Evolutionary conservation across 1,284 basidiomycete species (phyloP), one percentile per base, ranked within the genome.

Genomic region (Tylopilus sp.): DNA sequence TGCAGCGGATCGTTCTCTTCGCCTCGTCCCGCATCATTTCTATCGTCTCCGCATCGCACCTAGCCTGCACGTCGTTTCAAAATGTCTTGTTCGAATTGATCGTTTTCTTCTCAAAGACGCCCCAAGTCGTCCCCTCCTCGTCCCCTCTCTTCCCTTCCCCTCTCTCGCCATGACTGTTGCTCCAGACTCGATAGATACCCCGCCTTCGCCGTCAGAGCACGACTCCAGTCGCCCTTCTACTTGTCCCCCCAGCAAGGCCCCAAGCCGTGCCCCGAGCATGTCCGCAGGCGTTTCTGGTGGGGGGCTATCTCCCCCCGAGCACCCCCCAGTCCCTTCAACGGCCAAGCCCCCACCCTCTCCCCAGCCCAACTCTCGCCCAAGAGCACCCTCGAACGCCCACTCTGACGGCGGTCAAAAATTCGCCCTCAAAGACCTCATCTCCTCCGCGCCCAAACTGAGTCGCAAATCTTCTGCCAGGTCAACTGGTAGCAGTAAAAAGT

Each of bases 371-470:
- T 23, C 59, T 50, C 64, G 66, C 53, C 53, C 63, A 5, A 74
- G 75, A 46, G 63, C 76, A 3, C 59, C 74, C 6, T 78, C 76
- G 6, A 63, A 71, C 33, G 69, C 82, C 16, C 76, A 82, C 53
- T 85, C 82, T 3, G 78, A 82, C 41, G 70, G 73, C 23, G 75
- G 78, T 13, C 81, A 82, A 68, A 92, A 87, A 70, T 93, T 92
- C 69, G 88, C 77, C 30, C 77, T 94, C 60, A 92, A 87, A 63
- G 89, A 93, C 64, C 76, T 94, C 26, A 77, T 93, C 44, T 13
- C 62, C 41, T 71, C 69, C 49, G 78, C 76, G 0, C 84, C 88
- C 28, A 93, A 90, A 71, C 73, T 93, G 19, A 71, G 72, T 19
- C 74, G 91, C 54, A 84, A 80, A 61, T 77, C 82, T 3, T 91